Conservation (phyloP, 2,329 filamentous ascomycete genomes). For the Aspergillus tamarii region DNA sequence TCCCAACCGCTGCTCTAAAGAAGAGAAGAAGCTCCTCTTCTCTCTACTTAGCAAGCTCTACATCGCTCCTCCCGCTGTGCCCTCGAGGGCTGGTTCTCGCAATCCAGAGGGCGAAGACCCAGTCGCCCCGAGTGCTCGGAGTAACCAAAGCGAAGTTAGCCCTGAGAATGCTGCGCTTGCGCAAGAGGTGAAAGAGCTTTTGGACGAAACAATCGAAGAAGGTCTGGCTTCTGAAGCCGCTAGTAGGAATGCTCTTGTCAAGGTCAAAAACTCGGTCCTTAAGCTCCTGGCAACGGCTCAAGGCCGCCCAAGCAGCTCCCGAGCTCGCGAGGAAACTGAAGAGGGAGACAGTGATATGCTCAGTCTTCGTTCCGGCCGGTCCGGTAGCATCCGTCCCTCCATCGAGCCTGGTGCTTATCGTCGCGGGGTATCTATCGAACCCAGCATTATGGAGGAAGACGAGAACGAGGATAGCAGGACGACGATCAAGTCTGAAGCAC, state of each 20-base stretch:
- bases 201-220: constrained; percentile 59
- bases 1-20: constrained; percentile 52
- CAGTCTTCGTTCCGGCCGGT: constrained; percentile 33
- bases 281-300: constrained; percentile 54
- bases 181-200: constrained; percentile 59
- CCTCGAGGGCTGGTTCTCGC: constrained; percentile 41
- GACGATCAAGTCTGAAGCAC: constrained; percentile 36
- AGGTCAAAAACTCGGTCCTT: constrained; percentile 48
- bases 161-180: constrained; percentile 57
- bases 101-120: constrained; percentile 63
- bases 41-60: constrained; percentile 81
- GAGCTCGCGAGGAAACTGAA: constrained; percentile 37
- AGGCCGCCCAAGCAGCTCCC: constrained; percentile 40
- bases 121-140: constrained; percentile 54
- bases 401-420: constrained; percentile 30
- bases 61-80: constrained; percentile 67
- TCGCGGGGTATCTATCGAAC: constrained; percentile 35
- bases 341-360: constrained; percentile 35
- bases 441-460: constrained; percentile 44
- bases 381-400: constrained; percentile 34
- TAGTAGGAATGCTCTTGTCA: constrained; percentile 49
- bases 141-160: constrained; percentile 53
- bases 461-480: constrained; percentile 42
- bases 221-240: constrained; percentile 46
- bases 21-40: constrained; percentile 82